phyloP scores from a whole-genome alignment of 768 basidiomycete genomes.

The Lentinula sp. region DNA sequence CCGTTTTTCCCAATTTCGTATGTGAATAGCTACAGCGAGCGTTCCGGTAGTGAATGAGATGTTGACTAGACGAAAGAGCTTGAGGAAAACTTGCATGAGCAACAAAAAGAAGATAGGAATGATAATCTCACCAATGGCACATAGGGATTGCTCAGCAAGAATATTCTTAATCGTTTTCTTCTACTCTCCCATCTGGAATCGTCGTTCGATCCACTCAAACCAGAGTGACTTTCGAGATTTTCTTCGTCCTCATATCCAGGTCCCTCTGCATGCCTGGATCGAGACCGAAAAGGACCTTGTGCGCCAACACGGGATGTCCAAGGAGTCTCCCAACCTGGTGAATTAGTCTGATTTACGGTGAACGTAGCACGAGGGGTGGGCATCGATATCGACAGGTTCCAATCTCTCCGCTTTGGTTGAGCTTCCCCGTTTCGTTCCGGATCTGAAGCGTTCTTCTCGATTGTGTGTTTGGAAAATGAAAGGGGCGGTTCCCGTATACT shows the following conservation, averaged over 20 bases:
- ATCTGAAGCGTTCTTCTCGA: slow-evolving; percentile 19
- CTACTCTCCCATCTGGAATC: slow-evolving; percentile 25
- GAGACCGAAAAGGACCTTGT: slow-evolving; percentile 28
- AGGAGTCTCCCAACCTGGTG: slow-evolving; percentile 65
- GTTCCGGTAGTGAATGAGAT: slow-evolving; percentile 77
- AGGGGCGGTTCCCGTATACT: slow-evolving; percentile 28
- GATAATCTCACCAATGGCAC: slow-evolving; percentile 64
- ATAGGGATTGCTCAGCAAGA: slow-evolving; percentile 69
- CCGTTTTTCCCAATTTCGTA: slow-evolving; percentile 52
- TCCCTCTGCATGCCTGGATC: slow-evolving; percentile 22
- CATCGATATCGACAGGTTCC: slow-evolving; percentile 26
- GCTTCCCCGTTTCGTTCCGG: slow-evolving; percentile 1
- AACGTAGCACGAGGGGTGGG: slow-evolving; percentile 34
- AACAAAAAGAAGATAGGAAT: slow-evolving; percentile 9
- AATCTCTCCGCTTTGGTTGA: slow-evolving; percentile 14
- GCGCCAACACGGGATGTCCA: slow-evolving; percentile 47
- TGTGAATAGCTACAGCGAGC: slow-evolving; percentile 72
- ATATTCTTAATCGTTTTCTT: slow-evolving; percentile 50
- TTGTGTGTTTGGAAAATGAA: slow-evolving; percentile 26
- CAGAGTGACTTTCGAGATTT: slow-evolving; percentile 13
- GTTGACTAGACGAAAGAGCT: slow-evolving; percentile 85
- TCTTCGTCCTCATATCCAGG: slow-evolving; percentile 17
- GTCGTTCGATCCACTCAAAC: slow-evolving; percentile 15
- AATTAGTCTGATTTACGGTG: slow-evolving; percentile 48
- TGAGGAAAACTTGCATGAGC: background rate